These are phyloP conservation scores for Xylariomycetidae sp. DNA, from an alignment of 2,329 filamentous ascomycete species.

Conservation along the genomic window DNA sequence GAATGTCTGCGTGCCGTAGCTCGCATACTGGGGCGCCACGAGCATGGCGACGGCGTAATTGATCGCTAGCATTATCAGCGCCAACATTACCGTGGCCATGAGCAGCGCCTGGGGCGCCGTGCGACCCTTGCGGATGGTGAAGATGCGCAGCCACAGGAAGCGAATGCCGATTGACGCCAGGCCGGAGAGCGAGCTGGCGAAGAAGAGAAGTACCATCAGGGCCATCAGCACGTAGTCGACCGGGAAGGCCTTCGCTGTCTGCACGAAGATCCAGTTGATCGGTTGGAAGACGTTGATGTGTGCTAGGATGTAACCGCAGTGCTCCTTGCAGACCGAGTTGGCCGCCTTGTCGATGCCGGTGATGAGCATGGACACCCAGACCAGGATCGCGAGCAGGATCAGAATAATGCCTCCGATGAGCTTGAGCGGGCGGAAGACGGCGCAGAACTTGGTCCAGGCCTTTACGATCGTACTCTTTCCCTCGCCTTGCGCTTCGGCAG, in stretches of 20 bases:
- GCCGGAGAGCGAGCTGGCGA: conserved; percentile 80
- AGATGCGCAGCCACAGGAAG: conserved; percentile 92
- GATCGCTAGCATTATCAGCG: conserved; percentile 80
- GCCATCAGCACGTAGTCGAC: conserved; percentile 89
- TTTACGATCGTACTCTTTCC: conserved; percentile 68
- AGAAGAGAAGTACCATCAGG: conserved; percentile 78
- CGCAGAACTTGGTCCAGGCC: conserved; percentile 73
- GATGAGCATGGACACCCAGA: conserved; percentile 90
- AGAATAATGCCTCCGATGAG: conserved; percentile 77
- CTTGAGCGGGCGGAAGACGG: conserved; percentile 81
- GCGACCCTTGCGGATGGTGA: conserved; percentile 81
- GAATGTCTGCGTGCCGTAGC: conserved; percentile 90
- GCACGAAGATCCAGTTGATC: conserved; percentile 81
- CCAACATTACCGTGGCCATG: conserved; percentile 84
- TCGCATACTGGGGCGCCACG: conserved; percentile 91
- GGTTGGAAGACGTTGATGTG: conserved; percentile 90
- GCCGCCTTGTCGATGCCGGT: conserved; percentile 94
- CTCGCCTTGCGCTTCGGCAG: conserved; percentile 73
- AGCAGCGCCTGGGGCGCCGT: conserved; percentile 89
- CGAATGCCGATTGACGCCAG: conserved; percentile 85
- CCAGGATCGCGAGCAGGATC: conserved; percentile 64
- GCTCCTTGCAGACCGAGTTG: conserved; percentile 86
- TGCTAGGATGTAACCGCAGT: conserved; percentile 87
- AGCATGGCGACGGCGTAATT: conserved; percentile 93
- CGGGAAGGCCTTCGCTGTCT: conserved; percentile 77